These are phyloP conservation scores for Neocallimastix lanati DNA, from an alignment of 192 early-diverging fungal genomes.

Conservation along the genomic window DNA sequence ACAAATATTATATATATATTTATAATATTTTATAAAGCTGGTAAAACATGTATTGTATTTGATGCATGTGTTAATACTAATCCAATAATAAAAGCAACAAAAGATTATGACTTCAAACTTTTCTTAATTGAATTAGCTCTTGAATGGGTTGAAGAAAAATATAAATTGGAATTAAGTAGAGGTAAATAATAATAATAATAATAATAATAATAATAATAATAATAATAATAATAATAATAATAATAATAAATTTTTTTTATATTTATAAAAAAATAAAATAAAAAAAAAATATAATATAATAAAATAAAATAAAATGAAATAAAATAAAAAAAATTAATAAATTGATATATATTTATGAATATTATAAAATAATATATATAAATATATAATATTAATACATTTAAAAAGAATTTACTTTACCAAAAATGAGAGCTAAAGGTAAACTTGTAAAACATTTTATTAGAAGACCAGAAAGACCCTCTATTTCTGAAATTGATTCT, in stretches of 20 bases:
- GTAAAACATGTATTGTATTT: slow-evolving; percentile 29
- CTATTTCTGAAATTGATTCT: slow-evolving; percentile 13
- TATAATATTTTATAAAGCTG: slow-evolving; percentile 6
- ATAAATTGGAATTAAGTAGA: slow-evolving; percentile 28
- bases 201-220: no score
- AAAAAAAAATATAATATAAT: background rate
- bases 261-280: background rate
- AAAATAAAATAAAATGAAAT: no score
- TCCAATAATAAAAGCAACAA: slow-evolving; percentile 23
- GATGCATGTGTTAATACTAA: slow-evolving; percentile 49
- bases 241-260: no score
- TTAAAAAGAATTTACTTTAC: slow-evolving; percentile 40
- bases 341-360: no score
- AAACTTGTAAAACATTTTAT: slow-evolving; percentile 32
- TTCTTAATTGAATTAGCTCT: slow-evolving; percentile 49
- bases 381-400: background rate
- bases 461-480: slow-evolving; percentile 21
- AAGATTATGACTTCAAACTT: slow-evolving; percentile 40
- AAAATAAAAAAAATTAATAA: no score
- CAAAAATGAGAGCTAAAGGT: slow-evolving; percentile 33
- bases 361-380: no score
- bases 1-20: no score
- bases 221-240: no score
- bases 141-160: slow-evolving; percentile 47
- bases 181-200: slow-evolving; percentile 15